Conservation (phyloP, 805 yeast genomes). For the Henningerozyma blattae region DNA sequence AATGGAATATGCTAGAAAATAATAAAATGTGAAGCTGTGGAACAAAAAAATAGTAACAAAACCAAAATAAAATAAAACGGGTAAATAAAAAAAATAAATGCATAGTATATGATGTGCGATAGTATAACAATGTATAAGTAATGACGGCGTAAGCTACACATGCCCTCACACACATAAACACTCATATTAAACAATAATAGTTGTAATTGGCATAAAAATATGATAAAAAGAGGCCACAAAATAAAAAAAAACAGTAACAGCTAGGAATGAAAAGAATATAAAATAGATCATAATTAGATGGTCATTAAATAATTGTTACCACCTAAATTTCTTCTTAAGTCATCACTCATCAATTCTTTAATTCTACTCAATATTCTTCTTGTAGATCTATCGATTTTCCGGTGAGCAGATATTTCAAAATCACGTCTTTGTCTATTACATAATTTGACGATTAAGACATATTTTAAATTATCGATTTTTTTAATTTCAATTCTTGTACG, state of each 20-base stretch:
- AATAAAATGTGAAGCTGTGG: too few relatives aligned
- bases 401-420: slow-evolving; percentile 1
- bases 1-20: too few relatives aligned
- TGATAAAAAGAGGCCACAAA: too few relatives aligned
- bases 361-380: slow-evolving; percentile 9
- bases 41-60: too few relatives aligned
- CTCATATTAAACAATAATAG: too few relatives aligned
- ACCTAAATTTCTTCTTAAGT: slow-evolving; percentile 21
- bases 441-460: background rate
- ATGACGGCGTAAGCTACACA: too few relatives aligned
- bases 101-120: too few relatives aligned
- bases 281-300: background rate
- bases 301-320: slow-evolving; percentile 14
- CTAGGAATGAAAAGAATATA: background rate
- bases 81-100: too few relatives aligned
- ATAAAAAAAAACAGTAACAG: background rate
- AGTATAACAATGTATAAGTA: too few relatives aligned
- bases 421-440: background rate
- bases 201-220: too few relatives aligned
- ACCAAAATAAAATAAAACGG: too few relatives aligned
- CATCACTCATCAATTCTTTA: slow-evolving; percentile 12
- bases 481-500: slow-evolving; percentile 11
- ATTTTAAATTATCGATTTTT: background rate
- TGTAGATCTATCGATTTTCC: slow-evolving; percentile 14
- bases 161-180: too few relatives aligned